Base-by-base conservation (phyloP, 768 basidiomycete species). In the Sporobolomyces roseus region DNA sequence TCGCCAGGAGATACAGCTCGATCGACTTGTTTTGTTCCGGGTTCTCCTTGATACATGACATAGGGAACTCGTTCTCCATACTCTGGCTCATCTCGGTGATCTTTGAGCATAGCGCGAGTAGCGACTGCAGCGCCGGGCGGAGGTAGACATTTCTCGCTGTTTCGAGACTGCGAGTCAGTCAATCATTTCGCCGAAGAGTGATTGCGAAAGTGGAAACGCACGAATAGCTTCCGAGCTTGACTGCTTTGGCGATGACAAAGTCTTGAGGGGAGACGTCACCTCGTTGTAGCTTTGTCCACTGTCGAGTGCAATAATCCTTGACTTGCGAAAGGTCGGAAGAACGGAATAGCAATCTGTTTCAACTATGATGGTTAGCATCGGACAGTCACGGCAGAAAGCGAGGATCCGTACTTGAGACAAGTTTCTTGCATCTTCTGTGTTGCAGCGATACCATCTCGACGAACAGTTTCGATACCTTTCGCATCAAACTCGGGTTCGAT, bases 401-500 rank as follows among this genome's bases (percentile, higher is more conserved):
- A 25, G 21, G 12, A 21, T 35, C 10, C 61, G 1, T 74, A 94
- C 93, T 93, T 96, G 61, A 97, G 78, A 74, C 87, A 88, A 8
- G 83, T 85, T 78, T 98, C 94, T 2, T 88, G 85, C 86, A 98
- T 93, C 80, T 96, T 97, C 75, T 86, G 84, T 77, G 92, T 90
- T 0, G 93, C 96, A 6, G 85, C 84, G 35, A 96, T 86, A 14
- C 92, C 92, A 75, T 99, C 96, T 66, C 96, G 82, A 8, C 96
- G 84, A 35, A 98, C 89, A 2, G 93, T 97, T 79, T 99, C 96
- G 61, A 99, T 97, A 1, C 96, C 96, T 63, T 99, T 98, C 9
- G 93, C 96, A 74, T 99, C 94, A 74, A 98, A 96, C 0, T 79
- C 81, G 2, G 93, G 90, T 52, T 87, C 86, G 1, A 65, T 77